Evolutionary conservation across 2,329 filamentous ascomycete genomes (phyloP).

Genomic region (Fusarium longipes): DNA sequence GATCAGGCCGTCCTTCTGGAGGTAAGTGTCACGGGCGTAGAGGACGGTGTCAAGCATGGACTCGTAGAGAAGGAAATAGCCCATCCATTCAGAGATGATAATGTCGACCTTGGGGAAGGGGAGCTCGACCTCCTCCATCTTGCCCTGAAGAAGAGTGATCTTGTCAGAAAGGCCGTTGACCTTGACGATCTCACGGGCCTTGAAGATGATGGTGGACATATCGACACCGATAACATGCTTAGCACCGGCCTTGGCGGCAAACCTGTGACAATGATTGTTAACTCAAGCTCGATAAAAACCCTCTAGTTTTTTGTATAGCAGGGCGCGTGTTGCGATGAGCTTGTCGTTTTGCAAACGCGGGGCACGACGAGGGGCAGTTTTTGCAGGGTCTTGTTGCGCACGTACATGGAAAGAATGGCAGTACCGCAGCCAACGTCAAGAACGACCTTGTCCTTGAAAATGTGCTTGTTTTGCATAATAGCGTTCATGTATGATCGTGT

Average conservation of each 20-base stretch:
- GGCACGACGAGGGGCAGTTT: conserved; percentile 28
- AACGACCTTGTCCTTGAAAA: conserved; percentile 85
- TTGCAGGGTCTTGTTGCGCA: conserved; percentile 31
- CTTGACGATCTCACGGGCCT: conserved; percentile 94
- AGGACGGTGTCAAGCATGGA: conserved; percentile 98
- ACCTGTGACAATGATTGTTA: conserved; percentile 68
- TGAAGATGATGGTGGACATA: conserved; percentile 99
- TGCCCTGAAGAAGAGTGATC: conserved; percentile 97
- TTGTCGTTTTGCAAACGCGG: conserved; percentile 25
- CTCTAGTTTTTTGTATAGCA: not conserved
- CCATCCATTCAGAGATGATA: conserved; percentile 99
- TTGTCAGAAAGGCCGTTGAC: conserved; percentile 93
- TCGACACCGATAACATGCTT: conserved; percentile 99
- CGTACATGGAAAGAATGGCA: conserved; percentile 97
- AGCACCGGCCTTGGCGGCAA: conserved; percentile 93
- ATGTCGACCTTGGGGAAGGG: conserved; percentile 98
- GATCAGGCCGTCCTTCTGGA: conserved; percentile 87
- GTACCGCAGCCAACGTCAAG: conserved; percentile 98
- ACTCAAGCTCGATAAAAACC: conserved; percentile 9
- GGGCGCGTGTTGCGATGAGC: conserved; percentile 3
- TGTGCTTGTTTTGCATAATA: conserved; percentile 96
- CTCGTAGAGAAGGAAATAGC: conserved; percentile 98
- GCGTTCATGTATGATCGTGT: conserved; percentile 97
- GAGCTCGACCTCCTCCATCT: conserved; percentile 98
- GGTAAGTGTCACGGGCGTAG: conserved; percentile 93